A percentile compares a stretch with the other conserved stretches of the same genome.
Evolutionary conservation across 75 land plant genomes (phyloP).

Genomic region (Pinus tabuliformis): DNA sequence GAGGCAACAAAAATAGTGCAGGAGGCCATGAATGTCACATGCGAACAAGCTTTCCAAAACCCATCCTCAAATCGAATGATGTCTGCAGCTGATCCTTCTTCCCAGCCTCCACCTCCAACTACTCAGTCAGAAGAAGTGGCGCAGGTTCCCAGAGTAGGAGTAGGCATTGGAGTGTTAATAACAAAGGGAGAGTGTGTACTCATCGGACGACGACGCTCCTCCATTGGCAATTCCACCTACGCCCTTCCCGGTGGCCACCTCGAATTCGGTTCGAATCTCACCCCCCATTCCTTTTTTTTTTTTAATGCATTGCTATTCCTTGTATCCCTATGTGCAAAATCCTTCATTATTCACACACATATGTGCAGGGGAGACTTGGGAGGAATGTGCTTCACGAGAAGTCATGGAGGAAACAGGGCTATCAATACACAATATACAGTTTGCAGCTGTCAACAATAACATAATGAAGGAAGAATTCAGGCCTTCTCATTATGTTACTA

Average conservation of each 20-base stretch:
- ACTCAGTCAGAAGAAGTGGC: no score
- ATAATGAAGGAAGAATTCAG: conserved; percentile 34
- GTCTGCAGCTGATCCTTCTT: no score
- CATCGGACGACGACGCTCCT: conserved; percentile 53
- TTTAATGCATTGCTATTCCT: background rate
- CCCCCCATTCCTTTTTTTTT: background rate
- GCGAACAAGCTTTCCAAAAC: no score
- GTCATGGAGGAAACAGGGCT: conserved; percentile 83
- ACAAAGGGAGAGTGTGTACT: conserved; percentile 43
- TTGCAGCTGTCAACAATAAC: conserved; percentile 55
- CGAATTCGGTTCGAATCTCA: conserved; percentile 60
- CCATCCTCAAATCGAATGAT: no score
- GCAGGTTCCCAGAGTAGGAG: background rate
- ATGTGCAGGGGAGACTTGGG: conserved; percentile 71
- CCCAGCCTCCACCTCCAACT: no score
- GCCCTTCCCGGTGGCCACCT: conserved; percentile 90
- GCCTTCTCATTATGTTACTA: conserved; percentile 62
- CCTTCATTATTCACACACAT: no score
- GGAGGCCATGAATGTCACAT: no score
- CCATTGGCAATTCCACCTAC: conserved; percentile 53
- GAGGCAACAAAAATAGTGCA: no score
- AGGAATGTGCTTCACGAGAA: conserved; percentile 81
- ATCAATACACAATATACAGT: conserved; percentile 38
- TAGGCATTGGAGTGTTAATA: conserved; percentile 38
- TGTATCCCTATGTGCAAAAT: no score